Evolutionary conservation across 371 early-diverging fungal genomes (phyloP).

Genomic region (Syncephalastrum contaminatum): DNA sequence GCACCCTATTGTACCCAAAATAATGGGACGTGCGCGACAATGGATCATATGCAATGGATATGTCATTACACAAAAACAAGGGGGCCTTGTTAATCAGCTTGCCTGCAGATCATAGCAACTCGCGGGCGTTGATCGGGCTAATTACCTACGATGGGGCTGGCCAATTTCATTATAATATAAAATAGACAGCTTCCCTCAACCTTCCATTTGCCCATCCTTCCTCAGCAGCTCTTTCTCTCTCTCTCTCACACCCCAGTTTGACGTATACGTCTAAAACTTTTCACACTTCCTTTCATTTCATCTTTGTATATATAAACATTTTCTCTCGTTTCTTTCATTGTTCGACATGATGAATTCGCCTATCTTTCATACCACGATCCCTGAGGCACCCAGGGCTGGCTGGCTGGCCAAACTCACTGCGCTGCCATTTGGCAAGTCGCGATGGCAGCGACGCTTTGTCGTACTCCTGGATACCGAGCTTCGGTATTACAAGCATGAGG

Average conservation of each 20-base stretch:
- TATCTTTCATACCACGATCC: slow-evolving; percentile 16
- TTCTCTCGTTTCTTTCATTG: background rate
- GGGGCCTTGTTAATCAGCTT: background rate
- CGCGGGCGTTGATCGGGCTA: slow-evolving; percentile 3
- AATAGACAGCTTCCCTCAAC: background rate
- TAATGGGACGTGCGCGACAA: no score
- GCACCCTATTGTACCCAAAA: no score
- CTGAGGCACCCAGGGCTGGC: slow-evolving; percentile 17
- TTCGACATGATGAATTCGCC: background rate
- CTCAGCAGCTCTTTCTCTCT: background rate
- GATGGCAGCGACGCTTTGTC: slow-evolving; percentile 40
- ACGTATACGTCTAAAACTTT: background rate
- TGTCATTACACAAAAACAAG: no score
- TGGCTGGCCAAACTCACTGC: slow-evolving; percentile 10
- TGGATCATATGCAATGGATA: no score
- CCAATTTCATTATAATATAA: background rate
- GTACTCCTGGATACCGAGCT: slow-evolving; percentile 39
- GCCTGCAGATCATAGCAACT: background rate
- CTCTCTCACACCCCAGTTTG: no score
- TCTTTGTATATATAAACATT: slow-evolving; percentile 6
- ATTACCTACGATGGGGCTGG: background rate
- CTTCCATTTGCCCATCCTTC: background rate
- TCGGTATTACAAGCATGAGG: slow-evolving; percentile 38
- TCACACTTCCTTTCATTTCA: slow-evolving; percentile 2
- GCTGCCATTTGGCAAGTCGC: slow-evolving; percentile 11